Evolutionary conservation across 2,329 filamentous ascomycete genomes (phyloP).

Genomic region (Scedosporium minutisporum): DNA sequence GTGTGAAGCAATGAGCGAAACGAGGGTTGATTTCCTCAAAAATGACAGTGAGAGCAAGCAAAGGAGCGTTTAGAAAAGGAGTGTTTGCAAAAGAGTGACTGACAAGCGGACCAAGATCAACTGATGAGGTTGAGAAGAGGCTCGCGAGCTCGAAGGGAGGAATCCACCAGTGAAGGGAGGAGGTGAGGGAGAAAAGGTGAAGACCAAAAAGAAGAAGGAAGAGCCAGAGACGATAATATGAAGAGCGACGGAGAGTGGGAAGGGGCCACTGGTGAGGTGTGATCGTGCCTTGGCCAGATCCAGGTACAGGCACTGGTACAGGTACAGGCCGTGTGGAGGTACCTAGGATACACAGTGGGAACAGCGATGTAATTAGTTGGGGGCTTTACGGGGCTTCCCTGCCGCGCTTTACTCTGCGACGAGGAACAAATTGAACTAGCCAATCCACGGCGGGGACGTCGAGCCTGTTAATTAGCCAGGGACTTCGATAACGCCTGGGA

Average conservation of each 20-base stretch:
- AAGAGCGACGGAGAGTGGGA: background rate
- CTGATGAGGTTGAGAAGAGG: background rate
- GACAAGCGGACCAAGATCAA: background rate
- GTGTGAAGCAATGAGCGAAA: background rate
- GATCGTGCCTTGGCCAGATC: background rate
- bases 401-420: constrained; percentile 5
- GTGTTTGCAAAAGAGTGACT: constrained; percentile 4
- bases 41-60: background rate
- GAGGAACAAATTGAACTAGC: background rate
- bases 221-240: background rate
- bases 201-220: constrained; percentile 1
- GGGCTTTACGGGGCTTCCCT: background rate
- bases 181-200: constrained; percentile 1
- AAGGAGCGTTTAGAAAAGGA: background rate
- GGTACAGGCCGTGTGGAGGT: background rate
- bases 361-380: background rate
- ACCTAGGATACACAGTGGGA: background rate
- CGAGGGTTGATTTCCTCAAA: background rate
- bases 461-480: constrained; percentile 2
- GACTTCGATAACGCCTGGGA: background rate
- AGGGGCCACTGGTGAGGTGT: background rate
- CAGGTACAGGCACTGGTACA: too few species aligned
- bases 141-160: background rate
- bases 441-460: constrained; percentile 1
- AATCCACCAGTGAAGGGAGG: background rate